These are phyloP conservation scores for Botrytis tulipae DNA, from an alignment of 2,329 filamentous ascomycete species.

Conservation along the genomic window DNA sequence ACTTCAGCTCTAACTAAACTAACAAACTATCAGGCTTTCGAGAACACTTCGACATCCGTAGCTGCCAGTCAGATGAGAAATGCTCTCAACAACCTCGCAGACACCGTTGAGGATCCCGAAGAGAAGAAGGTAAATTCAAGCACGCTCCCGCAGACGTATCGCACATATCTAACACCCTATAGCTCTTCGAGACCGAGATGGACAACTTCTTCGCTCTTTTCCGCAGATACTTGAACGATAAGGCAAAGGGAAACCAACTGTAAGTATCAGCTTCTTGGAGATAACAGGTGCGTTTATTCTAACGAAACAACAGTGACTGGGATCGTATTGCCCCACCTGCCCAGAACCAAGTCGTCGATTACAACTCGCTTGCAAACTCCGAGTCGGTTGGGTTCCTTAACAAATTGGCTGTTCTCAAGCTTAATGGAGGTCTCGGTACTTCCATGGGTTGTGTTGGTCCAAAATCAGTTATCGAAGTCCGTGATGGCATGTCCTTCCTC, in stretches of 20 bases:
- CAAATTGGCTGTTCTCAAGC: slow-evolving; percentile 97
- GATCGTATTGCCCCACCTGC: slow-evolving; percentile 93
- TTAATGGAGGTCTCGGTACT: slow-evolving; percentile 98
- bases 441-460: slow-evolving; percentile 99
- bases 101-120: slow-evolving; percentile 79
- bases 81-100: slow-evolving; percentile 85
- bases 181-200: slow-evolving; percentile 98
- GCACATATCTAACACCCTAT: slow-evolving; percentile 22
- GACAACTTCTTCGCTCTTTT: slow-evolving; percentile 99
- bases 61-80: slow-evolving; percentile 99
- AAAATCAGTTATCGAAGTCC: slow-evolving; percentile 99
- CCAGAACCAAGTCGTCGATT: slow-evolving; percentile 90
- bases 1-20: background rate
- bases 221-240: slow-evolving; percentile 96
- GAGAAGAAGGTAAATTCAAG: slow-evolving; percentile 70
- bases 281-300: slow-evolving; percentile 22
- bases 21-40: slow-evolving; percentile 70
- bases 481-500: slow-evolving; percentile 99
- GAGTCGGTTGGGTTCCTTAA: slow-evolving; percentile 92
- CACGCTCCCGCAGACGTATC: background rate
- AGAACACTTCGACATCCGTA: slow-evolving; percentile 98
- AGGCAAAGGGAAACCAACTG: slow-evolving; percentile 94
- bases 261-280: slow-evolving; percentile 43
- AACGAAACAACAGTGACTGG: slow-evolving; percentile 69
- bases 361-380: slow-evolving; percentile 83